These are phyloP conservation scores for Dictyophora rubrovolvata DNA, from an alignment of 768 basidiomycete species.

Conservation along the genomic window DNA sequence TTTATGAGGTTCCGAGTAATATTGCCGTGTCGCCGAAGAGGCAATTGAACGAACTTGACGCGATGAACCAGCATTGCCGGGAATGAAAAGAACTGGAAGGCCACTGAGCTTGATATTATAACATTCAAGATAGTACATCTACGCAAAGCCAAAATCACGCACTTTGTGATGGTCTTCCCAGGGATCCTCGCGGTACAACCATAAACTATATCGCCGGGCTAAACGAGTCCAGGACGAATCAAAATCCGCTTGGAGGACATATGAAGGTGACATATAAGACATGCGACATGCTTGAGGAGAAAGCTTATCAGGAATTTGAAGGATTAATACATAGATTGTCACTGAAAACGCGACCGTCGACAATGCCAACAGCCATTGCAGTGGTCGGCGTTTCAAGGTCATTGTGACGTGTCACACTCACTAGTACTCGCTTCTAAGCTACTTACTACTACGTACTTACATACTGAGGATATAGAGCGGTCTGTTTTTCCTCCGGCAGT, in stretches of 20 bases:
- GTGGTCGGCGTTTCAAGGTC: not conserved
- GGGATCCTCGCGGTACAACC: slow-evolving; percentile 80
- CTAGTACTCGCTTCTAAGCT: not conserved
- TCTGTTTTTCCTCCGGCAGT: not conserved
- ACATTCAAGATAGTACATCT: not conserved
- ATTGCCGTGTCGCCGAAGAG: slow-evolving; percentile 79
- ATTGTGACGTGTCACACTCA: not conserved
- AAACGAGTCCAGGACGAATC: slow-evolving; percentile 62
- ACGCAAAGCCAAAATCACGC: slow-evolving; percentile 10
- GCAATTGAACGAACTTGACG: slow-evolving; percentile 93
- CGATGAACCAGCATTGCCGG: slow-evolving; percentile 94
- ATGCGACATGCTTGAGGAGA: slow-evolving; percentile 92
- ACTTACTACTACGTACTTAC: not conserved
- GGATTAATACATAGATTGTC: slow-evolving; percentile 33
- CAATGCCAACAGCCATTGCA: not conserved
- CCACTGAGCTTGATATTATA: slow-evolving; percentile 33
- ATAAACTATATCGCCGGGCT: slow-evolving; percentile 70
- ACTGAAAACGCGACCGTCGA: slow-evolving; percentile 22
- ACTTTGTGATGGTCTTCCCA: slow-evolving; percentile 63
- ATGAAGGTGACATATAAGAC: slow-evolving; percentile 94
- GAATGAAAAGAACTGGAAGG: slow-evolving; percentile 88
- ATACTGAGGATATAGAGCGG: not conserved
- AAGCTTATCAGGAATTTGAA: slow-evolving; percentile 37
- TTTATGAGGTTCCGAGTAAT: slow-evolving; percentile 48
- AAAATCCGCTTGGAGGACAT: slow-evolving; percentile 61